phyloP scores from a whole-genome alignment of 179 eudicot genomes.

The Amaranthus tricolor region DNA sequence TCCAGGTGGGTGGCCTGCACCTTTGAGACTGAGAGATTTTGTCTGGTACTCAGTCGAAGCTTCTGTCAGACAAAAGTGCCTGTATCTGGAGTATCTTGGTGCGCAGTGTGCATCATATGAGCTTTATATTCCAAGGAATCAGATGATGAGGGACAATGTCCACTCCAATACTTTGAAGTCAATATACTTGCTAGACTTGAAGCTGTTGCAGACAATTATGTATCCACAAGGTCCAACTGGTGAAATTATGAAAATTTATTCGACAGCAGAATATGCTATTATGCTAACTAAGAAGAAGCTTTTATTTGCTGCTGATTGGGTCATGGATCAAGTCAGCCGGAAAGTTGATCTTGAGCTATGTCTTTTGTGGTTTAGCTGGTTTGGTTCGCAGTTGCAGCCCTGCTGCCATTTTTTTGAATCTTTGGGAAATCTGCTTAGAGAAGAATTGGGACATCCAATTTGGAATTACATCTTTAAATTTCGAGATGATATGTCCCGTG shows the following conservation, averaged over 20 bases:
- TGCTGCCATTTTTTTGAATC: constrained; percentile 50
- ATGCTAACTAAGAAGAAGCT: constrained; percentile 42
- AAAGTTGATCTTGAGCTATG: constrained; percentile 50
- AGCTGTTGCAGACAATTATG: constrained; percentile 42
- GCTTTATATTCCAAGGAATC: constrained; percentile 26
- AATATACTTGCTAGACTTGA: constrained; percentile 45
- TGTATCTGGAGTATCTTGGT: constrained; percentile 70
- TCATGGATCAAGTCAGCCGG: constrained; percentile 72
- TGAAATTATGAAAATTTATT: constrained; percentile 18
- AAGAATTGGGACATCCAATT: constrained; percentile 70
- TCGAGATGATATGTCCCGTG: constrained; percentile 43
- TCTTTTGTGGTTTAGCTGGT: constrained; percentile 69
- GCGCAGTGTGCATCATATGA: constrained; percentile 44
- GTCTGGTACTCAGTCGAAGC: constrained; percentile 57
- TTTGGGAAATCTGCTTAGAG: constrained; percentile 37
- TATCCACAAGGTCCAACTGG: constrained; percentile 38
- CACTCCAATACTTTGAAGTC: constrained; percentile 25
- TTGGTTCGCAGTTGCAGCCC: constrained; percentile 55
- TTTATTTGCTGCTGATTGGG: constrained; percentile 79
- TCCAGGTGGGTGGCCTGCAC: constrained; percentile 92
- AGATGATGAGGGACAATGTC: constrained; percentile 19
- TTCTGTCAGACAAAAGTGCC: constrained; percentile 61
- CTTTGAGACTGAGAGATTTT: constrained; percentile 58
- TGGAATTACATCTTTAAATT: constrained; percentile 53
- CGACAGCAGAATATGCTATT: constrained; percentile 28